phyloP scores from a whole-genome alignment of 768 basidiomycete species.

The Cystobasidium ongulense region DNA sequence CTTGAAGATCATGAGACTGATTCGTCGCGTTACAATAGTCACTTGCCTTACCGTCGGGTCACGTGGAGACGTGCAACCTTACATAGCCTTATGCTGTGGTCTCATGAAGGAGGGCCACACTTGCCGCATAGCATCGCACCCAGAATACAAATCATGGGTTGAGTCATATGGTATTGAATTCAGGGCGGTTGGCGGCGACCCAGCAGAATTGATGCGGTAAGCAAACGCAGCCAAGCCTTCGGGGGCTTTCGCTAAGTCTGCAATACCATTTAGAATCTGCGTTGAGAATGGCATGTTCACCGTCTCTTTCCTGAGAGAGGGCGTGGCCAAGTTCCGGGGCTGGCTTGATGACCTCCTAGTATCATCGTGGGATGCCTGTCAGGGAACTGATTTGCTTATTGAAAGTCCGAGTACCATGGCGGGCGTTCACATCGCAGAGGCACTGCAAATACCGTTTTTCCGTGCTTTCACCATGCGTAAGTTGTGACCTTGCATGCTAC shows the following conservation, averaged over 20 bases:
- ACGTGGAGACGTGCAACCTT: constrained; percentile 94
- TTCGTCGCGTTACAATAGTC: constrained; percentile 47
- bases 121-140: constrained; percentile 85
- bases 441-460: constrained; percentile 84
- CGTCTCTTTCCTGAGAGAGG: constrained; percentile 86
- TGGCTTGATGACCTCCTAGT: constrained; percentile 94
- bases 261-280: constrained; percentile 54
- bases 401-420: constrained; percentile 97
- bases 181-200: constrained; percentile 88
- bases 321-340: constrained; percentile 84
- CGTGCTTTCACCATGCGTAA: constrained; percentile 44
- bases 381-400: constrained; percentile 81
- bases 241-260: not conserved
- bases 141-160: constrained; percentile 85
- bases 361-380: constrained; percentile 94
- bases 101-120: constrained; percentile 80
- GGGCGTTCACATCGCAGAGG: constrained; percentile 93
- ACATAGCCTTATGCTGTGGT: constrained; percentile 89
- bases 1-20: not conserved
- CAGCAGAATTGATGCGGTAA: constrained; percentile 83
- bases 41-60: constrained; percentile 95
- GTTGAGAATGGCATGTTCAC: constrained; percentile 98
- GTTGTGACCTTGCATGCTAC: not conserved
- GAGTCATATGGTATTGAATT: constrained; percentile 78
- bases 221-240: not conserved